A percentile compares a stretch with the other conserved stretches of the same genome.
Conservation (phyloP, 441 rosid species). For the Eugenia klotzschiana region DNA sequence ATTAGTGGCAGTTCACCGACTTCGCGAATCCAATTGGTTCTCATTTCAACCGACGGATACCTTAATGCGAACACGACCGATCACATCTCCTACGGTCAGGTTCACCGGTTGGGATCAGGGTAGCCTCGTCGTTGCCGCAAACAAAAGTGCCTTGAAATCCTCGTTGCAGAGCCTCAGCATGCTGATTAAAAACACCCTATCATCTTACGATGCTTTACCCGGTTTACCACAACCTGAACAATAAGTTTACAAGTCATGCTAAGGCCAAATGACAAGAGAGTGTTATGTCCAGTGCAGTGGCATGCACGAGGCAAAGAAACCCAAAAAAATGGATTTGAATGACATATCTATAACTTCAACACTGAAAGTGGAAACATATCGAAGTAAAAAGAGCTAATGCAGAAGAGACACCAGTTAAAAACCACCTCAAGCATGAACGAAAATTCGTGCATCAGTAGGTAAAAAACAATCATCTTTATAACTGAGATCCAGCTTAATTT, state of each 20-base stretch:
- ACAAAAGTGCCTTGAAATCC: background rate
- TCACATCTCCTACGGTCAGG: background rate
- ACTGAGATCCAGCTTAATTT: background rate
- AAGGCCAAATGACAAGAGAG: background rate
- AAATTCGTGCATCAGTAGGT: background rate
- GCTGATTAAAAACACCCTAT: background rate
- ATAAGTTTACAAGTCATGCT: background rate
- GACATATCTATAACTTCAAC: background rate
- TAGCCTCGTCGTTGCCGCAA: background rate
- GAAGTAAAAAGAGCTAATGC: background rate
- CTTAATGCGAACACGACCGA: background rate
- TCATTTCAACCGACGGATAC: background rate
- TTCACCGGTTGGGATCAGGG: background rate
- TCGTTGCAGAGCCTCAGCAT: background rate
- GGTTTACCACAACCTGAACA: background rate
- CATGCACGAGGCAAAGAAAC: background rate
- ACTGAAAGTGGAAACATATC: background rate
- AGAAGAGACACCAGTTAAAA: background rate
- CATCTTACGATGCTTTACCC: background rate
- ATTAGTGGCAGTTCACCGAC: background rate
- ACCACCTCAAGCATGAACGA: background rate
- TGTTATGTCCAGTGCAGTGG: background rate
- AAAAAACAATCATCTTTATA: background rate
- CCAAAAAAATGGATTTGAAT: background rate
- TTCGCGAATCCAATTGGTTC: background rate